Conservation (phyloP, 371 early-diverging fungal genomes). For the Mucor lusitanicus region DNA sequence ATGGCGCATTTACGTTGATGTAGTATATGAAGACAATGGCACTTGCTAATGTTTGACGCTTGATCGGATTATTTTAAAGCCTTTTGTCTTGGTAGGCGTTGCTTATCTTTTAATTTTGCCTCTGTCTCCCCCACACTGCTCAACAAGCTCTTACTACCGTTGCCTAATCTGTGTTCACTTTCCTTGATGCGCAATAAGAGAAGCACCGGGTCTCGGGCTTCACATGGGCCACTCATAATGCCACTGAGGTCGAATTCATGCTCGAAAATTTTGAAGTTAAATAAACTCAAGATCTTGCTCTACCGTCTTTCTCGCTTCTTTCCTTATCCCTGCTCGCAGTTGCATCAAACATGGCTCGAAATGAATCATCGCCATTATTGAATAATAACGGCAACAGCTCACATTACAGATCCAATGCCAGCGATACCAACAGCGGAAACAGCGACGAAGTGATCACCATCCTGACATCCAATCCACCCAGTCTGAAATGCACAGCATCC, state of each 20-base stretch:
- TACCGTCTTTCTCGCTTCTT: neutral
- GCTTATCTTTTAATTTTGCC: neutral
- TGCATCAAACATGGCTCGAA: conserved; percentile 17
- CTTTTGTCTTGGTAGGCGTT: neutral
- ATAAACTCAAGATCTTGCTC: neutral
- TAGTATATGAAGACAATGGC: no score
- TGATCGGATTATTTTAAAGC: no score
- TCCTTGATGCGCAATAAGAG: neutral
- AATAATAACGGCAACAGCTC: conserved; percentile 1
- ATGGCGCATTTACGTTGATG: no score
- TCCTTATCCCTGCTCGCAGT: neutral
- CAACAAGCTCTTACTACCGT: neutral
- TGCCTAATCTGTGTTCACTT: neutral
- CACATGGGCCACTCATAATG: neutral
- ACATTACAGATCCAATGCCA: conserved; percentile 3
- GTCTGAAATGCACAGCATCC: conserved; percentile 8
- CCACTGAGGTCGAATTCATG: neutral
- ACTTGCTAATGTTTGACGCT: no score
- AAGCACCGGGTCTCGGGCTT: neutral
- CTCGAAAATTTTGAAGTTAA: neutral
- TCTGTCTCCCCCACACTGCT: neutral
- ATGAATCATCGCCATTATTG: conserved; percentile 36
- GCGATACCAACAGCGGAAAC: conserved; percentile 7
- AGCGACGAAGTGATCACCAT: conserved; percentile 33
- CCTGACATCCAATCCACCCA: conserved; percentile 30